Evolutionary conservation across 192 early-diverging fungal species (phyloP).

Genomic region (Backusella australiensis): DNA sequence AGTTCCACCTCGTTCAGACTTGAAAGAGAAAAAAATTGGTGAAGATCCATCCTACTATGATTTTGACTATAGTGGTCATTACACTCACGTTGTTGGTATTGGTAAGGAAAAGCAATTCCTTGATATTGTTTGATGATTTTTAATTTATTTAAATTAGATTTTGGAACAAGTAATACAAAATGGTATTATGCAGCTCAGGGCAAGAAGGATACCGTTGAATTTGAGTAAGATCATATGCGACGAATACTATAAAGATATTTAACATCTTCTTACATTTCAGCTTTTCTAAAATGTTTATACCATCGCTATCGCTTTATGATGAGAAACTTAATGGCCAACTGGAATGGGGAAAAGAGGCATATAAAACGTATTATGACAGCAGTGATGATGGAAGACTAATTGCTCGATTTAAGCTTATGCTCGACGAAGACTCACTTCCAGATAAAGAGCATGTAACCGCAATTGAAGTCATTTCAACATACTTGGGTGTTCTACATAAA

Average conservation of each 20-base stretch:
- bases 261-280: conserved; percentile 23
- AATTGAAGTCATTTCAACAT: conserved; percentile 18
- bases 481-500: neutral
- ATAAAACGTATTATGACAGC: conserved; percentile 26
- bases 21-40: neutral
- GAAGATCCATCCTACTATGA: neutral
- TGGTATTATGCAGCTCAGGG: conserved; percentile 31
- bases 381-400: conserved; percentile 24
- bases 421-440: neutral
- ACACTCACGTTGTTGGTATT: conserved; percentile 7
- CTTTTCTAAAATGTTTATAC: conserved; percentile 23
- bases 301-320: conserved; percentile 18
- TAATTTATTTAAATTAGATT: neutral
- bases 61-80: neutral
- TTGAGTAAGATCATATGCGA: conserved; percentile 21
- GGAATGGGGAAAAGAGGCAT: conserved; percentile 39
- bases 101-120: neutral
- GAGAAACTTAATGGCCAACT: neutral
- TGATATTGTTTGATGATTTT: neutral
- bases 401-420: neutral
- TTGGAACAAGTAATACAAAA: conserved; percentile 9
- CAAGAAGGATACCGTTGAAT: conserved; percentile 30
- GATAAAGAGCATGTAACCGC: conserved; percentile 26
- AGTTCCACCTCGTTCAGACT: neutral
- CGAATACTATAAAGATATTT: neutral